Conservation (phyloP, 768 basidiomycete genomes). For the Auricularia auricula-judae region DNA sequence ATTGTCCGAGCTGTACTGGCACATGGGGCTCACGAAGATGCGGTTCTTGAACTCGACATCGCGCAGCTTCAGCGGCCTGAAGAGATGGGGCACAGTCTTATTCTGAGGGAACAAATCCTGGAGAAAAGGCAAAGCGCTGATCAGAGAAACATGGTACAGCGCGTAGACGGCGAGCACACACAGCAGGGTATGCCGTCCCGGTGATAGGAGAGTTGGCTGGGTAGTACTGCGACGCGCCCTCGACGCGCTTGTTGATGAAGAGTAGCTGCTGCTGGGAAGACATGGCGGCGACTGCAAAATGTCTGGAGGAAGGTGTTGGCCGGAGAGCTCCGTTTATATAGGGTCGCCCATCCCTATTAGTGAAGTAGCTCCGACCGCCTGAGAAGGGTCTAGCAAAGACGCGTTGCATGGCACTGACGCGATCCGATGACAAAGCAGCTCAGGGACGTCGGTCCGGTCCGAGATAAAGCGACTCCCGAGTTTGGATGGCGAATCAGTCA, state of each 20-base stretch:
- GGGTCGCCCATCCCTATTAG: too few species aligned
- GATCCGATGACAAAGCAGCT: too few species aligned
- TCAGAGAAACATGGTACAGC: neutral
- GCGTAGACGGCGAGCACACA: constrained; percentile 11
- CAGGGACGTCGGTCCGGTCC: too few species aligned
- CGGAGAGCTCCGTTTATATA: too few species aligned
- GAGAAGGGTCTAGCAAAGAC: too few species aligned
- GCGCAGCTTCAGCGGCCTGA: constrained; percentile 53
- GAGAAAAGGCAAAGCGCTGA: neutral
- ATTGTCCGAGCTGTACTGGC: constrained; percentile 64
- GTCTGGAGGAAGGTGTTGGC: too few species aligned
- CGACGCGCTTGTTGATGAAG: constrained; percentile 36
- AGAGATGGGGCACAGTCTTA: constrained; percentile 42
- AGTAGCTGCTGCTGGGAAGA: neutral
- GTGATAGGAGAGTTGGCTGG: constrained; percentile 49
- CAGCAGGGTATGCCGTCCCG: constrained; percentile 29
- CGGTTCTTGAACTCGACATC: constrained; percentile 63
- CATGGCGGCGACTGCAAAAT: neutral
- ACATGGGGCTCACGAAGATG: constrained; percentile 70
- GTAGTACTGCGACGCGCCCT: constrained; percentile 42
- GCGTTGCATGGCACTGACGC: too few species aligned
- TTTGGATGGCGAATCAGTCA: too few species aligned
- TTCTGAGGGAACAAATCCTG: constrained; percentile 36
- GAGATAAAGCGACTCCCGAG: too few species aligned
- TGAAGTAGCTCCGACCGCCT: too few species aligned